Base-by-base conservation (phyloP, 1,139 yeast species). In the Blastobotrys malaysiensis region DNA sequence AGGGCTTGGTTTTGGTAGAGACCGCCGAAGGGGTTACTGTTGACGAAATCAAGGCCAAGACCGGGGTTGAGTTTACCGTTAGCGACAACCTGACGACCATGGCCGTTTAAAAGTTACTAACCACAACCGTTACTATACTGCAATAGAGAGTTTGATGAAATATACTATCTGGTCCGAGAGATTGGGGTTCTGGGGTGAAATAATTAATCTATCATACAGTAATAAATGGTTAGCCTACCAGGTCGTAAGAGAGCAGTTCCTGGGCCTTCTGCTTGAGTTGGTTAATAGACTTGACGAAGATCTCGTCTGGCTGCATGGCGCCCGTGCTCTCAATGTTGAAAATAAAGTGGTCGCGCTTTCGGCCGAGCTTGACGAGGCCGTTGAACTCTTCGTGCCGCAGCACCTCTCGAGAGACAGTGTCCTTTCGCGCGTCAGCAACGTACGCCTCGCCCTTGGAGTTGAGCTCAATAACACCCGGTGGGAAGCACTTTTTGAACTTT, bases 251-350 rank as follows among this genome's bases (percentile, higher is more conserved):
- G 11, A 72, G 66, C 51, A 90, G 78, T 67, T 86, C 86, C 62
- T 84, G 85, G 43, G 95, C 96, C 75, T 93, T 93, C 68, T 84
- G 84, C 72, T 84, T 87, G 70, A 93, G 78, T 54, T 89, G 83
- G 69, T 93, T 80, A 55, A 93, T 87, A 57, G 95, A 83, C 72
- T 93, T 93, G 73, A 88, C 83, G 73, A 93, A 93, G 54, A 93
- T 89, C 72, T 91, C 98, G 66, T 88, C 96, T 20, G 99, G 97
- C 27, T 89, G 79, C 96, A 93, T 91, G 50, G 97, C 97, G 45
- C 99, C 98, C 2, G 96, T 85, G 56, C 95, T 84, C 73, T 93
- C 99, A 54, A 93, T 88, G 67, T 88, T 89, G 77, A 89, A 91
- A 53, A 93, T 88, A 69, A 93, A 93, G 67, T 93, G 96, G 69